Evolutionary conservation across 192 early-diverging fungal species (phyloP), one percentile per base, ranked within the genome.

Genomic region (Umbelopsis vinacea): DNA sequence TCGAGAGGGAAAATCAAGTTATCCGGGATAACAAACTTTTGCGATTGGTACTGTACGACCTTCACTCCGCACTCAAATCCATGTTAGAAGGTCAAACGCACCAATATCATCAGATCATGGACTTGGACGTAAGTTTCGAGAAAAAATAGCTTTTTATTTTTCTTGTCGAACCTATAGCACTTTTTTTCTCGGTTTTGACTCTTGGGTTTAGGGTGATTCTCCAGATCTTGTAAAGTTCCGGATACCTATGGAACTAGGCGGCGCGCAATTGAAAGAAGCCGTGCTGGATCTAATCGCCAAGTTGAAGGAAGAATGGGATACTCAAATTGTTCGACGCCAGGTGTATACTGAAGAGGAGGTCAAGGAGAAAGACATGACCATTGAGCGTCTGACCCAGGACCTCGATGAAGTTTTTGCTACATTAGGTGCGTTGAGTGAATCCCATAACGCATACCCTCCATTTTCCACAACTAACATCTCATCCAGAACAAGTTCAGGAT

Each of bases 351-450:
- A 67, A 33, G 54, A 74, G 15, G 85, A 88, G 53, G 69, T 86
- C 47, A 74, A 70, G 14, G 75, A 81, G 55, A 90, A 87, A 57
- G 82, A 86, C 46, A 21, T 60, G 52, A 83, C 77, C 12, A 87
- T 92, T 26, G 74, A 68, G 4, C 70, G 74, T 72, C 84, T 89
- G 17, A 68, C 79, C 45, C 43, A 68, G 19, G 69, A 78, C 23
- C 70, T 83, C 0, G 71, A 46, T 10, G 43, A 50, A 50, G 74
- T 81, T n/a, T 67, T 74, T 21, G 26, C 29, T 0, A 76, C 77
- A 38, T 46, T 82, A n/a, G 75, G 48, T 47, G 57, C 80, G 54
- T 33, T 6, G 43, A 17, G 50, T 23, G 37, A 0, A 11, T 43
- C 40, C 2, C 11, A 43, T 29, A 29, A 29, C 40, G 40, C 11